These are phyloP conservation scores for Marasmius fiardii DNA, from an alignment of 1,284 basidiomycete genomes.

Conservation along the genomic window DNA sequence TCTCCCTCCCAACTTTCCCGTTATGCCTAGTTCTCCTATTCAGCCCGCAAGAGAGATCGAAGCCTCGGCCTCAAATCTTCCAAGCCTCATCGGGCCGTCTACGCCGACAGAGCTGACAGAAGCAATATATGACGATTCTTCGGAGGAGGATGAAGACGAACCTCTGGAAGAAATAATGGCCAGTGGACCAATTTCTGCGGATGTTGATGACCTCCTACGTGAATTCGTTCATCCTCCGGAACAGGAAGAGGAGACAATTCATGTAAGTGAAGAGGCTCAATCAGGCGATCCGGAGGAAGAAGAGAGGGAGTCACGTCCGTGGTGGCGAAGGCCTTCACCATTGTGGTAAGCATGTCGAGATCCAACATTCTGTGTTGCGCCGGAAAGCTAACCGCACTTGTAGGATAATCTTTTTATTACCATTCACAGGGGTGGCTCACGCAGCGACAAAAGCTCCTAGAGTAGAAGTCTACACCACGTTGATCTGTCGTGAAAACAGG, in stretches of 20 bases:
- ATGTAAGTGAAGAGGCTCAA: constrained; percentile 26
- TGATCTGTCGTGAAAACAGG: constrained; percentile 51
- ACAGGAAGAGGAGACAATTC: constrained; percentile 32
- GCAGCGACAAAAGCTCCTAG: constrained; percentile 59
- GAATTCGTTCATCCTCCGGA: constrained; percentile 44
- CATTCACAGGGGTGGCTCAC: constrained; percentile 50
- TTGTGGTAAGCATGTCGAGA: constrained; percentile 53
- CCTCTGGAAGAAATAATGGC: too few relatives aligned
- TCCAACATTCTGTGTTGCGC: too few relatives aligned
- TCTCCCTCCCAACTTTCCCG: too few relatives aligned
- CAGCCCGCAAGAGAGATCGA: too few relatives aligned
- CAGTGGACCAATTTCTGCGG: constrained; percentile 45
- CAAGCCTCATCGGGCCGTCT: too few relatives aligned
- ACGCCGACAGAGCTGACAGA: too few relatives aligned
- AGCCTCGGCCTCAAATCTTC: too few relatives aligned
- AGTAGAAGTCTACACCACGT: constrained; percentile 58
- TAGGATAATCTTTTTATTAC: constrained; percentile 57
- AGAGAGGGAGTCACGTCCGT: constrained; percentile 38
- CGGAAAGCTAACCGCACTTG: not conserved
- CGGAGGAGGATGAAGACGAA: too few relatives aligned
- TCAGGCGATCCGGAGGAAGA: constrained; percentile 26
- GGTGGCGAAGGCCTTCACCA: constrained; percentile 69
- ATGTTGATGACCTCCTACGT: constrained; percentile 42
- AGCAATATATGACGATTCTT: too few relatives aligned
- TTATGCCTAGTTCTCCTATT: too few relatives aligned